Conservation (phyloP, 2,329 filamentous ascomycete genomes). For the Aspergillus thermomutatus region DNA sequence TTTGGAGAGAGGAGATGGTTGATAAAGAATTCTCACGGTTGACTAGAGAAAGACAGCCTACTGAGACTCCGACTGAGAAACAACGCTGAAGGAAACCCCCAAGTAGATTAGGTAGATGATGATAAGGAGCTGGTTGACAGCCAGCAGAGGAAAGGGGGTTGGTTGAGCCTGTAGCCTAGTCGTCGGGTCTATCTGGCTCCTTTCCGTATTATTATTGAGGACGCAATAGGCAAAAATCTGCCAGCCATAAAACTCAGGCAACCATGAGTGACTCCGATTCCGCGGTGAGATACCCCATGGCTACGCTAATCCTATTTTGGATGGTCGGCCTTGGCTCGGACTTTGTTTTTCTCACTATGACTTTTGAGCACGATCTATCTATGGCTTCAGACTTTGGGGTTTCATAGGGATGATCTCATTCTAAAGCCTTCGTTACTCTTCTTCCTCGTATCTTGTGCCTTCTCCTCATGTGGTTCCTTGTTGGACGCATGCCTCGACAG, state of each 20-base stretch:
- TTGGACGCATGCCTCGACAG: not conserved
- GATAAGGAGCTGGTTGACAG: not conserved
- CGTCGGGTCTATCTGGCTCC: not conserved
- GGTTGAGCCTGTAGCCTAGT: not conserved
- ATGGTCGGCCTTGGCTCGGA: not conserved
- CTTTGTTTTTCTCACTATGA: not conserved
- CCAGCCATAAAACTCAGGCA: not conserved
- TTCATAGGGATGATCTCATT: not conserved
- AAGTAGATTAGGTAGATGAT: not conserved
- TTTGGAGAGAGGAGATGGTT: not conserved
- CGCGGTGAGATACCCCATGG: not conserved
- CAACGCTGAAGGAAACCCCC: not conserved
- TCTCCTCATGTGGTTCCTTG: not conserved
- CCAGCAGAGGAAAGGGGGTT: not conserved
- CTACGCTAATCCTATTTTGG: not conserved
- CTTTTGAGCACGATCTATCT: too few relatives aligned
- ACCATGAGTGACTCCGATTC: not conserved
- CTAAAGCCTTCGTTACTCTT: not conserved
- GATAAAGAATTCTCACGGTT: not conserved
- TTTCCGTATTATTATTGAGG: not conserved
- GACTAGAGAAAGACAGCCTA: not conserved
- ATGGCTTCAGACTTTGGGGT: too few relatives aligned
- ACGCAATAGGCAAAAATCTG: not conserved
- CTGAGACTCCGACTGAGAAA: not conserved
- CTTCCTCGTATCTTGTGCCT: not conserved